These are phyloP conservation scores for Apiotrichum brassicae DNA, from an alignment of 1,284 basidiomycete species.

Conservation along the genomic window DNA sequence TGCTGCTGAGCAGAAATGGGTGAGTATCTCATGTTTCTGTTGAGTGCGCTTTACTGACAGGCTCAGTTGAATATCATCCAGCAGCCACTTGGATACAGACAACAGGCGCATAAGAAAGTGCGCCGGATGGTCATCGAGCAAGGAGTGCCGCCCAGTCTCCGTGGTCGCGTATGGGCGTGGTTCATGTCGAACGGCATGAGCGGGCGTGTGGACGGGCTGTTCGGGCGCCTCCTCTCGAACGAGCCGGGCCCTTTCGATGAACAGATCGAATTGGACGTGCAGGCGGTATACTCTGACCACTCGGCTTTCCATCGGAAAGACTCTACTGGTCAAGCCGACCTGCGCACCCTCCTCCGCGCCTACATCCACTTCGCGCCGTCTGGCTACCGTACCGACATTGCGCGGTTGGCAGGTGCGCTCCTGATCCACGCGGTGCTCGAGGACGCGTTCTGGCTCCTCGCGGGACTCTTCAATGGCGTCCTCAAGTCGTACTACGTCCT, in stretches of 20 bases:
- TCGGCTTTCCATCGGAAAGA: conserved; percentile 30
- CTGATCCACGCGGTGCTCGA: conserved; percentile 78
- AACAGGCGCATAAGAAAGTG: conserved; percentile 76
- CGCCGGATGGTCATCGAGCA: conserved; percentile 68
- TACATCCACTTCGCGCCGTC: conserved; percentile 54
- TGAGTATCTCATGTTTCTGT: conserved; percentile 7
- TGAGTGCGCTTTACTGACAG: background rate
- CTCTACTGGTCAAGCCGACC: conserved; percentile 36
- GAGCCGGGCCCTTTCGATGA: conserved; percentile 54
- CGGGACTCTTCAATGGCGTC: conserved; percentile 67
- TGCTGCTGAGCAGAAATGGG: conserved; percentile 43
- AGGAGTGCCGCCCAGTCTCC: conserved; percentile 71
- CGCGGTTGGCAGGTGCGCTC: conserved; percentile 68
- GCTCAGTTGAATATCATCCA: conserved; percentile 58
- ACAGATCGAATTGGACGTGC: conserved; percentile 61
- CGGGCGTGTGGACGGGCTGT: conserved; percentile 63
- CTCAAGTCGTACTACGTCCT: conserved; percentile 68
- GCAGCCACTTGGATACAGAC: conserved; percentile 57
- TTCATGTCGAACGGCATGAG: conserved; percentile 69
- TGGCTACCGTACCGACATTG: conserved; percentile 60
- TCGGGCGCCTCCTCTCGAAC: conserved; percentile 58
- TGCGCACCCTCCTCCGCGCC: conserved; percentile 39
- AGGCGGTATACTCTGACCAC: conserved; percentile 38
- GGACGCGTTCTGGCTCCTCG: conserved; percentile 75
- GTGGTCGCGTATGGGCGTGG: conserved; percentile 73